These are phyloP conservation scores for Vitis hybrid DNA, from an alignment of 177 flowering plant genomes.

Conservation along the genomic window DNA sequence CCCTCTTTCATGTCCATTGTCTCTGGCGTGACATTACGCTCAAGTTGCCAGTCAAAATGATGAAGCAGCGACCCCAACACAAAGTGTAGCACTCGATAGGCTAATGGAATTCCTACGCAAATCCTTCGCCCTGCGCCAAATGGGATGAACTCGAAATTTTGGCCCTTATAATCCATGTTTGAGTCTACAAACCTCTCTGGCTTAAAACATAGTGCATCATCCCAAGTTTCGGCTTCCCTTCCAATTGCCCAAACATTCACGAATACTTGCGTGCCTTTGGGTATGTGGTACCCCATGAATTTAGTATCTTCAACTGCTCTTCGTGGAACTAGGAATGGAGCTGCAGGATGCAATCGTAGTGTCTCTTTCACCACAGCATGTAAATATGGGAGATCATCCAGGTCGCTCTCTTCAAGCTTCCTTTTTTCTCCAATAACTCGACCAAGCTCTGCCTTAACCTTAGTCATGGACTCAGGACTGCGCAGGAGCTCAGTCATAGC, in stretches of 20 bases:
- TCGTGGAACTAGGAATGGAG: conserved; percentile 41
- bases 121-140: conserved; percentile 34
- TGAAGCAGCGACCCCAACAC: conserved; percentile 32
- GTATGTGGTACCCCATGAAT: conserved; percentile 32
- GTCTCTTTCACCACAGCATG: conserved; percentile 39
- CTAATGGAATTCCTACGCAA: conserved; percentile 30
- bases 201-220: conserved; percentile 22
- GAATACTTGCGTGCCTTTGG: conserved; percentile 36
- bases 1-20: conserved; percentile 24
- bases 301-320: conserved; percentile 29
- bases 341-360: conserved; percentile 36
- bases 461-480: conserved; percentile 25
- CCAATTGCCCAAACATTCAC: conserved; percentile 42
- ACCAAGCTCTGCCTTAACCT: conserved; percentile 31
- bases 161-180: conserved; percentile 25
- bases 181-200: conserved; percentile 33
- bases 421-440: conserved; percentile 24
- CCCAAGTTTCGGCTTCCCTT: conserved; percentile 38
- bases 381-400: conserved; percentile 34
- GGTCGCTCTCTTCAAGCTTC: conserved; percentile 31
- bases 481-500: conserved; percentile 37
- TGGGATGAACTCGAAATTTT: conserved; percentile 31
- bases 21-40: conserved; percentile 4
- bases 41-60: conserved; percentile 33
- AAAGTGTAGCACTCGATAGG: conserved; percentile 27